phyloP scores from a whole-genome alignment of 257 asterid genomes.

The Pogostemon cablin region DNA sequence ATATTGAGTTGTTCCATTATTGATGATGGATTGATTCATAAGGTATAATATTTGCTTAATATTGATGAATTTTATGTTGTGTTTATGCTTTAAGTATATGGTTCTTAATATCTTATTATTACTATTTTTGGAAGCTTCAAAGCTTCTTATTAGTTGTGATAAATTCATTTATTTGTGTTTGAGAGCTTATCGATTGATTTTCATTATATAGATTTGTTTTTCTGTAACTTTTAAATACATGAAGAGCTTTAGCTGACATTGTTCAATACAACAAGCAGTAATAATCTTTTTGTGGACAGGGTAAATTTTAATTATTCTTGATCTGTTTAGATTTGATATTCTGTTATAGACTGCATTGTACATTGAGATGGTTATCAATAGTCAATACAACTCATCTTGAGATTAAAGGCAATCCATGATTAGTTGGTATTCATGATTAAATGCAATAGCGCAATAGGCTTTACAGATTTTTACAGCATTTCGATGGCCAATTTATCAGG shows the following conservation, averaged over 20 bases:
- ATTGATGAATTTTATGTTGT: no score
- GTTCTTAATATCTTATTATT: no score
- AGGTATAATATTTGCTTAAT: slow-evolving; percentile 44
- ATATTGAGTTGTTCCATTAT: slow-evolving; percentile 75
- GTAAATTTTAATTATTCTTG: no score
- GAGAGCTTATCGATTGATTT: background rate
- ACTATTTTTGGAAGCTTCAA: background rate
- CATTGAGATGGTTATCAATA: background rate
- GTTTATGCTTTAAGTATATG: no score
- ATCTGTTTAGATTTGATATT: slow-evolving; percentile 14
- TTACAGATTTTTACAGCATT: no score
- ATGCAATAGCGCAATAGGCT: no score
- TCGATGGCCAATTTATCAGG: no score
- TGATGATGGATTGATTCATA: slow-evolving; percentile 87
- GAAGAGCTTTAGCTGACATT: slow-evolving; percentile 92
- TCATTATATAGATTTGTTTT: background rate
- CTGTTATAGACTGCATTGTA: background rate
- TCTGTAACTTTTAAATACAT: slow-evolving; percentile 41
- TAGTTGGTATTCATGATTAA: background rate
- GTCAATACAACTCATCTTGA: background rate
- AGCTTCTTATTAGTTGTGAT: background rate
- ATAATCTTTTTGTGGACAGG: slow-evolving; percentile 84
- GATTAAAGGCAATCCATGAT: background rate
- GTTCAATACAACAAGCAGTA: slow-evolving; percentile 61
- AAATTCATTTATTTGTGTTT: background rate